A percentile compares a stretch with the other conserved stretches of the same genome.
phyloP scores from a whole-genome alignment of 352 stramenopile species.

The Halophytophthora polymorphica region DNA sequence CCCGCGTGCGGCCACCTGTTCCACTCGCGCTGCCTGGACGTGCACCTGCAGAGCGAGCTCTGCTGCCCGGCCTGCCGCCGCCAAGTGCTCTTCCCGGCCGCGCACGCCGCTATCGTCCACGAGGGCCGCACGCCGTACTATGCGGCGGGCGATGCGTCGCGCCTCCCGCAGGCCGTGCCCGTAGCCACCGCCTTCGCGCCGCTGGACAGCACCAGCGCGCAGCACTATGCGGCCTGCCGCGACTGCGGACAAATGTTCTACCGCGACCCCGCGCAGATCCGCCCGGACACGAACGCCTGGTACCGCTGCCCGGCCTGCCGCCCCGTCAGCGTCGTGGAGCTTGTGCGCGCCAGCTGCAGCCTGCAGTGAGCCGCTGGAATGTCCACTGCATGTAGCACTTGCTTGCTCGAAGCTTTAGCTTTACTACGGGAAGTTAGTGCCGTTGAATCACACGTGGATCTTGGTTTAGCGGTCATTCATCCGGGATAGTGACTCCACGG shows the following conservation, averaged over 20 bases:
- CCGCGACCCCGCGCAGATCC: slow-evolving; percentile 42
- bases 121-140: slow-evolving; percentile 11
- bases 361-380: slow-evolving; percentile 32
- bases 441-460: too few species aligned
- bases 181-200: slow-evolving; percentile 29
- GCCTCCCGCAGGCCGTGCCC: slow-evolving; percentile 11
- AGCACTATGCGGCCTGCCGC: slow-evolving; percentile 47
- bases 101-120: slow-evolving; percentile 13
- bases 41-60: slow-evolving; percentile 39
- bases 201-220: slow-evolving; percentile 30
- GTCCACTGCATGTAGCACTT: background rate
- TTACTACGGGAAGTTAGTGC: too few species aligned
- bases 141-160: slow-evolving; percentile 12
- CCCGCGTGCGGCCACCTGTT: slow-evolving; percentile 60
- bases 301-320: slow-evolving; percentile 65
- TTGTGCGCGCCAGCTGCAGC: slow-evolving; percentile 52
- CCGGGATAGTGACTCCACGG: too few species aligned
- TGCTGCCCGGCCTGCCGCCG: slow-evolving; percentile 55
- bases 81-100: slow-evolving; percentile 59
- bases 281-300: slow-evolving; percentile 63
- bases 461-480: too few species aligned
- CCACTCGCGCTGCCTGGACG: slow-evolving; percentile 57
- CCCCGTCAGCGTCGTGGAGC: slow-evolving; percentile 41
- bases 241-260: slow-evolving; percentile 70
- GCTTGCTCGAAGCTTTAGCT: too few species aligned